Evolutionary conservation across 495 filamentous ascomycete species (phyloP).

Genomic region (Hypoxylon perforatum): DNA sequence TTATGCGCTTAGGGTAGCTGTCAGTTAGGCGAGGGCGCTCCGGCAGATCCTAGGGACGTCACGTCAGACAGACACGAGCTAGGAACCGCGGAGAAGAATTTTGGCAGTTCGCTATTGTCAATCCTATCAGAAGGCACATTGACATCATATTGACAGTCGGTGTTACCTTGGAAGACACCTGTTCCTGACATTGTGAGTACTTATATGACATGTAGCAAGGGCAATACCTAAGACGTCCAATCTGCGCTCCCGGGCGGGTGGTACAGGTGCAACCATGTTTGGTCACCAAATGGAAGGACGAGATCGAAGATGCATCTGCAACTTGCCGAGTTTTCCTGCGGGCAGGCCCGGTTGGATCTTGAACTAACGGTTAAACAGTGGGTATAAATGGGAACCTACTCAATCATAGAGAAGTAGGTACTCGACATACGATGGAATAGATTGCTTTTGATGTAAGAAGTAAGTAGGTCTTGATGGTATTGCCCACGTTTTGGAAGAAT

Average conservation of each 20-base stretch:
- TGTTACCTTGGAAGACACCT: too few species aligned
- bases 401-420: constrained; percentile 4
- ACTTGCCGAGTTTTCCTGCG: constrained; percentile 12
- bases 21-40: constrained; percentile 10
- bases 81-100: background rate
- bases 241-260: constrained; percentile 2
- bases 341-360: constrained; percentile 3
- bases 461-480: too few species aligned
- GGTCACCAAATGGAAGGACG: background rate
- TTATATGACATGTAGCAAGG: too few species aligned
- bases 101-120: background rate
- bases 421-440: background rate
- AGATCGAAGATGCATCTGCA: constrained; percentile 30
- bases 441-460: too few species aligned
- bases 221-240: background rate
- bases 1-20: constrained; percentile 12
- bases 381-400: constrained; percentile 13
- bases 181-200: too few species aligned
- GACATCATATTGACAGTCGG: background rate
- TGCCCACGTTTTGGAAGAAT: too few species aligned
- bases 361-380: constrained; percentile 10
- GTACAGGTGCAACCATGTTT: constrained; percentile 4
- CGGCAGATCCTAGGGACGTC: constrained; percentile 19
- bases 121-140: background rate
- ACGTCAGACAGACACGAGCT: background rate